Conservation (phyloP, 257 asterid genomes). For the Petunia axillaris region DNA sequence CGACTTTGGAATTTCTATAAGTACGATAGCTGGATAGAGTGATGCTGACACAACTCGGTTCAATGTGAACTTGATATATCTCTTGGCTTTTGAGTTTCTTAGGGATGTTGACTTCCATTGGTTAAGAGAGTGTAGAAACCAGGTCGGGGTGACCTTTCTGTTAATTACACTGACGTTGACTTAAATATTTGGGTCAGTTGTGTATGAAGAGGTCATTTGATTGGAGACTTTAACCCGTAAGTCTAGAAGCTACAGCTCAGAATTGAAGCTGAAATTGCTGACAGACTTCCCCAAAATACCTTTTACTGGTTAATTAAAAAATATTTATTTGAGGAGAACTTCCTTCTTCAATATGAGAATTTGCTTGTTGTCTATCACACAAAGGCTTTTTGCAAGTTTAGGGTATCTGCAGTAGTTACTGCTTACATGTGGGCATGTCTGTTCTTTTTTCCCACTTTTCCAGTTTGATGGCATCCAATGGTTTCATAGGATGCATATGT, state of each 20-base stretch:
- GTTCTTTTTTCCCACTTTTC: neutral
- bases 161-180: neutral
- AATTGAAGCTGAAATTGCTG: constrained; percentile 16
- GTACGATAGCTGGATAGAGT: neutral
- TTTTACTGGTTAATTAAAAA: neutral
- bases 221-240: constrained; percentile 7
- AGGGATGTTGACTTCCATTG: constrained; percentile 6
- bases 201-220: constrained; percentile 11
- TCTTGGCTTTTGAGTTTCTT: neutral
- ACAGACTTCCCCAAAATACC: neutral
- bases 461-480: neutral
- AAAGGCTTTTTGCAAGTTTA: constrained; percentile 12
- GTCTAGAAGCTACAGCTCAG: neutral
- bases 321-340: neutral
- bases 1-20: neutral
- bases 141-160: neutral
- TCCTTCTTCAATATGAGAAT: neutral
- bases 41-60: neutral
- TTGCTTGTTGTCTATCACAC: neutral
- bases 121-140: neutral
- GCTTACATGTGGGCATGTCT: neutral
- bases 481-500: neutral
- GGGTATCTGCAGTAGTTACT: neutral
- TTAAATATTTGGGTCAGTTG: neutral
- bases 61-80: constrained; percentile 9